Evolutionary conservation across 495 filamentous ascomycete genomes (phyloP), one percentile per base, ranked within the genome.

Genomic region (Xylaria cubensis): DNA sequence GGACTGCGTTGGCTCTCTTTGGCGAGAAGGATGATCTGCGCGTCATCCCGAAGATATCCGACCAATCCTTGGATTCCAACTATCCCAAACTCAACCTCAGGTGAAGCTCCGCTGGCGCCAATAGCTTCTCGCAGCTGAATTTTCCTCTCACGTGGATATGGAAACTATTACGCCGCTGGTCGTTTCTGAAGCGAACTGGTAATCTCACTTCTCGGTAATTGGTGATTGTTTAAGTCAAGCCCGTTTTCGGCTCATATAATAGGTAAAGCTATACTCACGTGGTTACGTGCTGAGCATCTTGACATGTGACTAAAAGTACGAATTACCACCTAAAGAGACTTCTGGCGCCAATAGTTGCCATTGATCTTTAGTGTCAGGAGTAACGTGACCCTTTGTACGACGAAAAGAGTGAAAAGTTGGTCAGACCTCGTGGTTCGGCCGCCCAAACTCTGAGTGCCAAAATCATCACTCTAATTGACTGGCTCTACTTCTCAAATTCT

Each of bases 1-100:
- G 32, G 58, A 61, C 39, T 34, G 19, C 34, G 58, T 61, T 41
- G 58, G 58, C 58, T 21, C 9, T 64, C 21, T 64, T 44, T 64
- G 36, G 61, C 12, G 36, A 64, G 61, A 44, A 44, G 21, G 62
- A 64, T 51, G 36, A 53, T 66, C 26, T 50, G 64, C 8, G 29
- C 44, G 64, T 67, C 64, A 53, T 51, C 44, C 29, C 29, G 64
- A 50, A 15, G 53, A 50, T 69, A 34, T 12, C 24, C 48, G n/a
- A 12, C 4, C 67, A 29, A 69, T 36, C 42, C 66, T 59, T 46
- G 26, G 19, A 46, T 17, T 24, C 15, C 15, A 59, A 48, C 51
- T 69, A 58, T 19, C 3, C 48, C 29, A 8, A 26, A 4, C 13
- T 59, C 51, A 26, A 59, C 36, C n/a, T 69, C 41, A 29, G 53